A percentile compares a stretch with the other conserved stretches of the same genome.
These are phyloP conservation scores for Lachancea meyersii DNA, from an alignment of 805 yeast species.

Conservation along the genomic window DNA sequence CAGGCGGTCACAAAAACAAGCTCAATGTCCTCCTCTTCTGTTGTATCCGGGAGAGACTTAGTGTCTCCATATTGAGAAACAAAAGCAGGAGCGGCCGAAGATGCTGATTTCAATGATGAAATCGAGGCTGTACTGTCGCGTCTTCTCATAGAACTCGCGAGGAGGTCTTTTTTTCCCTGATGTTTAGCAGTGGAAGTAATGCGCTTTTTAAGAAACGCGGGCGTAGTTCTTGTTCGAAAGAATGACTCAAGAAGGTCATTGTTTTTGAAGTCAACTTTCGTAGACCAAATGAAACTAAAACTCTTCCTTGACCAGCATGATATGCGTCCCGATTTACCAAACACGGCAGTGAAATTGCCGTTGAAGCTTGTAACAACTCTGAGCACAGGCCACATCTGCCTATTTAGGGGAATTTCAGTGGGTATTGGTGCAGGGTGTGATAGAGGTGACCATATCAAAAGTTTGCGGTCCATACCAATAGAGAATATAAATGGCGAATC, in stretches of 20 bases:
- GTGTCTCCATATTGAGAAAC: slow-evolving; percentile 18
- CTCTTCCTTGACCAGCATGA: slow-evolving; percentile 56
- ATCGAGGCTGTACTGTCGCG: slow-evolving; percentile 30
- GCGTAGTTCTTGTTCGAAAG: slow-evolving; percentile 49
- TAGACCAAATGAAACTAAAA: slow-evolving; percentile 54
- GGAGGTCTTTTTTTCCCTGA: neutral
- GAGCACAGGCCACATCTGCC: slow-evolving; percentile 56
- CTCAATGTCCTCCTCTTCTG: slow-evolving; percentile 32
- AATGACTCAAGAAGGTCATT: slow-evolving; percentile 48
- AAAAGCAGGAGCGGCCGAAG: slow-evolving; percentile 19
- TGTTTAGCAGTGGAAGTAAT: neutral
- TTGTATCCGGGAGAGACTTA: neutral
- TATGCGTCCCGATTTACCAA: slow-evolving; percentile 46
- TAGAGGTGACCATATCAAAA: slow-evolving; percentile 70
- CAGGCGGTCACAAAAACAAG: slow-evolving; percentile 46
- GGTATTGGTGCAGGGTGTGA: slow-evolving; percentile 43
- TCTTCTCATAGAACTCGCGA: slow-evolving; percentile 23
- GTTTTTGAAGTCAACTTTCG: slow-evolving; percentile 36
- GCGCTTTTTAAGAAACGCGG: slow-evolving; percentile 33
- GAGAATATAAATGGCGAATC: slow-evolving; percentile 57
- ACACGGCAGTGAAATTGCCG: slow-evolving; percentile 52
- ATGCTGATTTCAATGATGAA: slow-evolving; percentile 21
- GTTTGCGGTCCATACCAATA: slow-evolving; percentile 66
- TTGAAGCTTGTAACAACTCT: slow-evolving; percentile 49
- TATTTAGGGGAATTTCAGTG: slow-evolving; percentile 37